Base-by-base conservation (phyloP, 129 eudicot genomes). In the Chrysanthemum makinoi region DNA sequence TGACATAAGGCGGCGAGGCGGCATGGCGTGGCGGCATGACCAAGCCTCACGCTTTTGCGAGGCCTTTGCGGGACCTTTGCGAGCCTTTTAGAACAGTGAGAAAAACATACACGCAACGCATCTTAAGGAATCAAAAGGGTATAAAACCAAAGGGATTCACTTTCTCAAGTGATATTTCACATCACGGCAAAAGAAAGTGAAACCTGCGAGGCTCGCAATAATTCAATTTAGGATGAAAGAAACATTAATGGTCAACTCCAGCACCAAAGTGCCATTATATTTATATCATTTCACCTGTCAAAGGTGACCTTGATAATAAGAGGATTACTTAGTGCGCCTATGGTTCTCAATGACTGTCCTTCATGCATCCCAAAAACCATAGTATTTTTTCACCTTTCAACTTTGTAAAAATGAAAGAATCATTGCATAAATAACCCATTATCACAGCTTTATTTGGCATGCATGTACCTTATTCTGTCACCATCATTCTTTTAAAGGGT, bases 361-460 rank as follows among this genome's bases (percentile, higher is more conserved):
- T 47, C 50, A 24, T 33, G 51, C 50, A 55, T 30, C 26, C 50
- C 51, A 63, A 44, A 72, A 60, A 60, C 48, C 69, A 20, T 50
- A 26, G 5, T 16, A 6, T 19, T 70, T 55, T 60, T 60, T 17
- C 48, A 61, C 69, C 61, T 60, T 60, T 72, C 12, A 51, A 28
- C 77, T 16, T 58, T 52, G 59, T 35, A 11, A 56, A 39, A 14
- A 50, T 50, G 26, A 10, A 62, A 62, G 60, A 73, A 62, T 62
- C 77, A 50, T 73, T 62, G 77, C 62, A 28, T 48, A 62, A 62
- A 73, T 59, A 62, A 62, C 39, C 17, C 69, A 28, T 72, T 61
- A 72, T 72, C 62, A 73, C 52, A 60, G 39, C 77, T 73, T 62
- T 73, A 62, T 62, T 73, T 62, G 52, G 77, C 70, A 62, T 73